Base-by-base conservation (phyloP, 1,284 basidiomycete genomes). In the Apiotrichum laibachii region DNA sequence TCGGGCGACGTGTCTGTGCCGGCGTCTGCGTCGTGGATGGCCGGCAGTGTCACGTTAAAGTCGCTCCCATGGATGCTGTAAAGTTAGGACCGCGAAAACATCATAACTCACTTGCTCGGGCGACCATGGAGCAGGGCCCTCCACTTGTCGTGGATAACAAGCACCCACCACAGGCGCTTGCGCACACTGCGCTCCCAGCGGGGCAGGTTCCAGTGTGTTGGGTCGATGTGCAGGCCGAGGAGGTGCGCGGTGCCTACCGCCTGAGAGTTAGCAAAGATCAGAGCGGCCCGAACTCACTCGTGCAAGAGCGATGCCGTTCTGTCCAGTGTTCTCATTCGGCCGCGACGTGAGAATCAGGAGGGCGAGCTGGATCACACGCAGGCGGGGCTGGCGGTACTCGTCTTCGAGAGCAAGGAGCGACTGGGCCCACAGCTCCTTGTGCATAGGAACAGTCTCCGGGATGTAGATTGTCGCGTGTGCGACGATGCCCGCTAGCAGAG, bases 201-300 rank as follows among this genome's bases (percentile, higher is more conserved):
- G 0, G 77, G 77, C 22, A 78, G 54, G 6, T 62, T 61, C 77
- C 77, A 78, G 4, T 68, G 60, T 1, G 71, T 64, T 5, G 69
- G 68, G 37, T 78, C 75, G 3, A 73, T 63, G 55, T 77, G 75
- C 19, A 77, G 66, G 11, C 75, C 75, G 2, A 77, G 64, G 5
- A 77, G 60, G 26, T 74, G 71, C 1, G 72, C 75, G 5, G 71
- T 68, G 2, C 75, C 74, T 11, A 70, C 65, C 1, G 71, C 69
- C 67, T 70, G 47, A 6, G 2, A 11, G 21, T 56, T 49, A 56
- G 37, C 26, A 26, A 5, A 1, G 13, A 1, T 1, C 19, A 39
- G 10, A 19, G 19, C 12, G 21, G 12, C 19, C 12, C 1, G 10
- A 39, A 59, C 68, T 57, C 35, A 70, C 70, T 18, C 71, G 59